phyloP scores from a whole-genome alignment of 1,284 basidiomycete genomes.

The Cutaneotrichosporon sp. region DNA sequence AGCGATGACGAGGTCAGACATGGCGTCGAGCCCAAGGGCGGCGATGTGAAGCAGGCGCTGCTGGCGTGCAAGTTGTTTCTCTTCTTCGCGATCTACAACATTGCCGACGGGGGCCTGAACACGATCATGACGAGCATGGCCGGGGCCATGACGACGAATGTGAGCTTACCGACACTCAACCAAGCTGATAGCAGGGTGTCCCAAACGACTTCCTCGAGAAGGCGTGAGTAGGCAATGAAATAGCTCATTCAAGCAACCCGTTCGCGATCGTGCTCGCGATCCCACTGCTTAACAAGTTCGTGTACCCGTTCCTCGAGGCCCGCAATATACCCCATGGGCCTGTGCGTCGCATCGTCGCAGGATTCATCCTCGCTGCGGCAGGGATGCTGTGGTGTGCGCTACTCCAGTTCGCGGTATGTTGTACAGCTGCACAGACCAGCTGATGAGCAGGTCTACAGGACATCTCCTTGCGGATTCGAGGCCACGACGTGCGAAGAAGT shows the following conservation, averaged over 20 bases:
- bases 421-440: background rate
- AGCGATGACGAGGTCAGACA: slow-evolving; percentile 54
- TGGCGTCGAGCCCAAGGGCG: slow-evolving; percentile 56
- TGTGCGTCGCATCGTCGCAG: slow-evolving; percentile 38
- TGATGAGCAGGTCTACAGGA: slow-evolving; percentile 56
- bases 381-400: slow-evolving; percentile 36
- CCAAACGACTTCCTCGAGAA: slow-evolving; percentile 56
- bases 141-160: slow-evolving; percentile 52
- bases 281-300: slow-evolving; percentile 54
- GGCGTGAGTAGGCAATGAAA: slow-evolving; percentile 21
- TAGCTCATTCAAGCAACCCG: slow-evolving; percentile 28
- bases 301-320: slow-evolving; percentile 54
- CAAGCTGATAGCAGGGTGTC: slow-evolving; percentile 34
- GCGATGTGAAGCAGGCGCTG: slow-evolving; percentile 54
- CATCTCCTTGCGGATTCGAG: slow-evolving; percentile 53
- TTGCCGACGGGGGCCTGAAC: slow-evolving; percentile 46
- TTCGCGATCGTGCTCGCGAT: slow-evolving; percentile 49
- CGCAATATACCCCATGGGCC: slow-evolving; percentile 38
- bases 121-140: slow-evolving; percentile 49
- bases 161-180: background rate
- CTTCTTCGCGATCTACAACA: slow-evolving; percentile 55
- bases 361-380: slow-evolving; percentile 39
- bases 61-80: slow-evolving; percentile 56
- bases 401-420: slow-evolving; percentile 28
- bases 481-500: slow-evolving; percentile 28